Percentiles rank a stretch among this genome's conserved stretches.
phyloP scores from a whole-genome alignment of 23 red algal species.

The Gracilariopsis chorda region DNA sequence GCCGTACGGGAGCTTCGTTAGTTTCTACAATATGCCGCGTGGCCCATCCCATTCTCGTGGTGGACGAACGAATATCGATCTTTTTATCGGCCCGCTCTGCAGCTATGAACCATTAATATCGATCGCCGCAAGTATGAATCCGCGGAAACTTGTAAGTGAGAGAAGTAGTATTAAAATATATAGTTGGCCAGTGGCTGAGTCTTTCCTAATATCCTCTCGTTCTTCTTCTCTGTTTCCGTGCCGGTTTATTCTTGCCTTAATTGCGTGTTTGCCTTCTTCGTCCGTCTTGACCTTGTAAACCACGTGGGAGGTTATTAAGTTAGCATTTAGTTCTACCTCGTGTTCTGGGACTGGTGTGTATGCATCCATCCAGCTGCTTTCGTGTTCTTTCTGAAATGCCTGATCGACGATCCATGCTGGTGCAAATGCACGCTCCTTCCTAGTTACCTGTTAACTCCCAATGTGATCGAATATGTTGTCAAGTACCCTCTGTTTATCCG shows the following conservation, averaged over 20 bases:
- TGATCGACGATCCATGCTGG: background rate
- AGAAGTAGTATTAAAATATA: background rate
- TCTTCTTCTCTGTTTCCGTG: background rate
- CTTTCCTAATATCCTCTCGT: background rate
- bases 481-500: background rate
- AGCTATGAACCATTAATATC: background rate
- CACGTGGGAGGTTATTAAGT: background rate
- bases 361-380: background rate
- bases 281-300: background rate
- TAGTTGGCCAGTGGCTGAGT: background rate
- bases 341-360: background rate
- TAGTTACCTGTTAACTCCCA: background rate
- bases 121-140: background rate
- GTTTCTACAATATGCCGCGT: background rate
- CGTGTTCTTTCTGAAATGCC: background rate
- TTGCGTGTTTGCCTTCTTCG: background rate
- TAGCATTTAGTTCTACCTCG: background rate
- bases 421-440: background rate
- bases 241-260: background rate
- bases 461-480: background rate
- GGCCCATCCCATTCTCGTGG: background rate
- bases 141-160: background rate
- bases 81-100: background rate
- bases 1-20: background rate
- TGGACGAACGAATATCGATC: background rate